phyloP scores from a whole-genome alignment of 805 yeast species.

The Pichia phayaonensis region DNA sequence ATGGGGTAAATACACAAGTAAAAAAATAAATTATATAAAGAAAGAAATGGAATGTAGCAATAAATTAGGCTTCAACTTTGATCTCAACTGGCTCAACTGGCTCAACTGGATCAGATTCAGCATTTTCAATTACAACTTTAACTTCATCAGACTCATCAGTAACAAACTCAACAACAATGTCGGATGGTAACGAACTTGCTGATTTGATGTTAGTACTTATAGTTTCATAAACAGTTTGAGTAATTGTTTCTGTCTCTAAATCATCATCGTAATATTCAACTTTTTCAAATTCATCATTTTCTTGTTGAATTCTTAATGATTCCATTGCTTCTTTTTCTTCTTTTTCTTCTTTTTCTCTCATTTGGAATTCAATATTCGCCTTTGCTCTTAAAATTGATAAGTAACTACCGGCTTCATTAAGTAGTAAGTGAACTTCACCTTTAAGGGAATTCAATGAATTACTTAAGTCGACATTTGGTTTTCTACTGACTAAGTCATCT shows the following conservation, averaged over 20 bases:
- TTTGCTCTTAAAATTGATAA: conserved; percentile 48
- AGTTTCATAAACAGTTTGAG: background rate
- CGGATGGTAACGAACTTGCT: background rate
- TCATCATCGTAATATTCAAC: conserved; percentile 7
- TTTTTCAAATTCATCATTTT: conserved; percentile 4
- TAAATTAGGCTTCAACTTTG: background rate
- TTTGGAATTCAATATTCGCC: conserved; percentile 50
- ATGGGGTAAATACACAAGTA: background rate
- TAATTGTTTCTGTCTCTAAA: background rate
- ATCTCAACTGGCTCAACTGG: background rate
- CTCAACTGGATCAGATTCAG: background rate
- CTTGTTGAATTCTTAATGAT: conserved; percentile 22
- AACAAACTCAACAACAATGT: background rate
- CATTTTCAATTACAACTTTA: conserved; percentile 1
- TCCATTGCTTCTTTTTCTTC: conserved; percentile 18
- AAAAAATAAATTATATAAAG: background rate
- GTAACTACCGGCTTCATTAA: conserved; percentile 56
- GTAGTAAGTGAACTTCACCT: conserved; percentile 40
- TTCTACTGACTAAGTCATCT: conserved; percentile 39
- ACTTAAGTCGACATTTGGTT: conserved; percentile 22
- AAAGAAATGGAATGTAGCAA: background rate
- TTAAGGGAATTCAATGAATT: conserved; percentile 32
- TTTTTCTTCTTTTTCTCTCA: conserved; percentile 40
- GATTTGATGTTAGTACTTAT: background rate
- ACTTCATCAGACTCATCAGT: conserved; percentile 1